Conservation (phyloP, 495 filamentous ascomycete species). For the Cercophora samala region DNA sequence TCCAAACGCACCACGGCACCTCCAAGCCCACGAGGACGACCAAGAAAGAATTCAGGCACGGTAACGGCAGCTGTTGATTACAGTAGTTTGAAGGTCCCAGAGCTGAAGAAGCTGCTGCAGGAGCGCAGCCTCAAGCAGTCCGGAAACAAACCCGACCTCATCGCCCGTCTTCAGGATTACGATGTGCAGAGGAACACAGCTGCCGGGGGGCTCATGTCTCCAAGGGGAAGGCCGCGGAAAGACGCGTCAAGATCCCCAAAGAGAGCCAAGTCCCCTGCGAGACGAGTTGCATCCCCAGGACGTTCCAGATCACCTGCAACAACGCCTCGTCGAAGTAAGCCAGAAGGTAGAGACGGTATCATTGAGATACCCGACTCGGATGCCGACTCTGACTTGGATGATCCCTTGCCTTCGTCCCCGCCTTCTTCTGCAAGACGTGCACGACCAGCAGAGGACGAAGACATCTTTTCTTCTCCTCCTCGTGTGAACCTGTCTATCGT, state of each 20-base stretch:
- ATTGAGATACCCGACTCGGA: constrained; percentile 70
- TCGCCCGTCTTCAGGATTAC: constrained; percentile 7
- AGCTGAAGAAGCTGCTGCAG: constrained; percentile 10
- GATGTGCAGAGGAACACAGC: background rate
- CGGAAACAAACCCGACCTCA: constrained; percentile 4
- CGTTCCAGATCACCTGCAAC: constrained; percentile 4
- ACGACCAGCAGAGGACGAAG: constrained; percentile 20
- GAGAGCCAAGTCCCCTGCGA: constrained; percentile 15
- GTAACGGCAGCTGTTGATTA: background rate
- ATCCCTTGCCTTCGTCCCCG: constrained; percentile 28
- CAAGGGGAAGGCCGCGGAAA: constrained; percentile 26
- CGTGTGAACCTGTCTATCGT: constrained; percentile 28
- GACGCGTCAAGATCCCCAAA: constrained; percentile 14
- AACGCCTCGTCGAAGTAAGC: constrained; percentile 23
- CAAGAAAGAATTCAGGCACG: constrained; percentile 34
- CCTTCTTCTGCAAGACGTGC: constrained; percentile 38
- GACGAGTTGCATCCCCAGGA: constrained; percentile 15
- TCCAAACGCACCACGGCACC: background rate
- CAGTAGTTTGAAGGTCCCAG: background rate
- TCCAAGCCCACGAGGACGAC: constrained; percentile 42
- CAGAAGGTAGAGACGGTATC: constrained; percentile 23
- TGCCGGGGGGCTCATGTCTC: background rate
- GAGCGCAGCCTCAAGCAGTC: constrained; percentile 1
- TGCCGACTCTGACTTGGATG: constrained; percentile 54
- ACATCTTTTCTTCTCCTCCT: constrained; percentile 33